Percentiles rank a stretch among this genome's conserved stretches.
phyloP scores from a whole-genome alignment of 2,329 filamentous ascomycete genomes.

The Acrocalymma vagum region DNA sequence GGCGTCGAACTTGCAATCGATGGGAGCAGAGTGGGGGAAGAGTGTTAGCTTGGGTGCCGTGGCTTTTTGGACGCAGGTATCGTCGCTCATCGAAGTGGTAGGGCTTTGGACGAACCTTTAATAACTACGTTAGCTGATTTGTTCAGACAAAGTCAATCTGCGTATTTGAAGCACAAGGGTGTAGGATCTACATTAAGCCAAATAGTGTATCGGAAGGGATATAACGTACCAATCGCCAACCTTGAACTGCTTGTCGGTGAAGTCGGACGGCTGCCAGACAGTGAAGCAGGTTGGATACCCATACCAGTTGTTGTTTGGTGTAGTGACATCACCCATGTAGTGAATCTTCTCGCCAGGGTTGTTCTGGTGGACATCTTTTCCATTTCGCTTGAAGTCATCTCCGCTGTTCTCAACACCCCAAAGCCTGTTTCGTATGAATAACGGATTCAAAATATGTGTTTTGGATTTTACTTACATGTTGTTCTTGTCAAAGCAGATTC shows the following conservation, averaged over 20 bases:
- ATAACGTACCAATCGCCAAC: conserved; percentile 53
- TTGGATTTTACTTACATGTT: conserved; percentile 58
- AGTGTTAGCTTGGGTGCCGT: conserved; percentile 61
- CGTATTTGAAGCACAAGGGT: too few species aligned
- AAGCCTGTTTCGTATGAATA: conserved; percentile 30
- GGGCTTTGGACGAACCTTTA: conserved; percentile 40
- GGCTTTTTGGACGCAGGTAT: conserved; percentile 50
- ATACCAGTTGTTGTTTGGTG: conserved; percentile 63
- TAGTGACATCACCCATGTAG: conserved; percentile 66
- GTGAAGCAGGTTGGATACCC: conserved; percentile 76
- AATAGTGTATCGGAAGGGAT: too few species aligned
- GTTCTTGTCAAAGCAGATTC: conserved; percentile 56
- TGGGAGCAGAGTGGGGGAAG: conserved; percentile 73
- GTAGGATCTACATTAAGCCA: too few species aligned
- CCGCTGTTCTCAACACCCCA: conserved; percentile 73
- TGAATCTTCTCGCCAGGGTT: conserved; percentile 80
- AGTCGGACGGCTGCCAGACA: conserved; percentile 65
- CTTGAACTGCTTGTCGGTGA: conserved; percentile 60
- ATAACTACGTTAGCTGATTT: too few species aligned
- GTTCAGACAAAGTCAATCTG: too few species aligned
- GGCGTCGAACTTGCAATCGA: conserved; percentile 73
- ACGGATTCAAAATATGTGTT: too few species aligned
- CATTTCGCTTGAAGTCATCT: conserved; percentile 67
- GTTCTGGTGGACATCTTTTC: conserved; percentile 70
- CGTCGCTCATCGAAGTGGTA: conserved; percentile 55